Evolutionary conservation across 1,284 basidiomycete species (phyloP), one percentile per base, ranked within the genome.

Genomic region (Afroboletus lepidellus): DNA sequence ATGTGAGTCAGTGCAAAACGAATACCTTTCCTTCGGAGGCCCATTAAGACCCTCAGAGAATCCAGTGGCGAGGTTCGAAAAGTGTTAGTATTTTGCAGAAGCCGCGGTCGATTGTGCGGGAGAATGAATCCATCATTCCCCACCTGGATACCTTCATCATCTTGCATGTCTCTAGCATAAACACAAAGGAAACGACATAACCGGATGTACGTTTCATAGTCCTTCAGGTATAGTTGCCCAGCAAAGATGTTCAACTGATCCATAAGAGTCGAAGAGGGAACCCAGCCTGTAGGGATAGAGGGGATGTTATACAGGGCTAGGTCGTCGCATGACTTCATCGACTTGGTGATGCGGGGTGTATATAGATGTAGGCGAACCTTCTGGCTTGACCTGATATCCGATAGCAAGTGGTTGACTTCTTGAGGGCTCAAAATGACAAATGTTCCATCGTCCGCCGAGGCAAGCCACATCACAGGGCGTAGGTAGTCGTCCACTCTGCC

Each of bases 391-490:
- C 66, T 70, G 45, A 80, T 76, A 1, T 53, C 24, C 0, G 70
- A 69, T 3, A 81, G 61, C 29, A 81, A 63, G 38, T 53, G 49
- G 45, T 80, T 70, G 38, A 59, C 75, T 52, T 81, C 79, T 46
- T 60, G 70, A 1, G 79, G 77, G 55, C 80, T 81, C 46, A 79
- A 47, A 16, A 73, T 56, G 24, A 81, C 67, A 0, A 76, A 55
- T 3, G 61, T 51, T 0, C 46, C 41, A 5, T 37, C 39, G 2
- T 21, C 11, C 25, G 12, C 32, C 34, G 74, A 72, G 16, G 75
- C 36, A 25, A 80, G 59, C 79, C 78, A 77, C 39, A 74, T 67
- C 16, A 78, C 69, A 0, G 75, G 73, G n/a, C 74, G 73, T 36
- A 76, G 54, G 51, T 73, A 78, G 23, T 73, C 68, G 30, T 61